Evolutionary conservation across 768 basidiomycete genomes (phyloP).

Genomic region (Tylopilus cervinicoccineus): DNA sequence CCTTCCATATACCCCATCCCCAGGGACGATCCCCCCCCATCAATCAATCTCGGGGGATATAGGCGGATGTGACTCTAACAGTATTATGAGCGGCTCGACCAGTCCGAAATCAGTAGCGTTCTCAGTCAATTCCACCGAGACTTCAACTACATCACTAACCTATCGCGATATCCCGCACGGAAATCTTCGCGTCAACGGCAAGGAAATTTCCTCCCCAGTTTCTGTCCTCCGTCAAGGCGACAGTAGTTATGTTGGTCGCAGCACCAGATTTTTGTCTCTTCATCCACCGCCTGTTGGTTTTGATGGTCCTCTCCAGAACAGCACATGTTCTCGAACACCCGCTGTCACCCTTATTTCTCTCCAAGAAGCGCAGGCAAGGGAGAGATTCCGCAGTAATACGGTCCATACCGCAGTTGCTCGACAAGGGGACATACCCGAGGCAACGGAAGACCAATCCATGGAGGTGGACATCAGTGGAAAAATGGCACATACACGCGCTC

Average conservation of each 20-base stretch:
- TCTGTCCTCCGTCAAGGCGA: slow-evolving; percentile 32
- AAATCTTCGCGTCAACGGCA: slow-evolving; percentile 37
- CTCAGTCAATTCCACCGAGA: slow-evolving; percentile 35
- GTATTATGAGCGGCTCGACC: slow-evolving; percentile 46
- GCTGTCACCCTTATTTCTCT: slow-evolving; percentile 68
- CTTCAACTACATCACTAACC: slow-evolving; percentile 25
- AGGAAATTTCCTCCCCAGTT: slow-evolving; percentile 56
- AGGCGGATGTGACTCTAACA: slow-evolving; percentile 46
- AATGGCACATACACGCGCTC: slow-evolving; percentile 39
- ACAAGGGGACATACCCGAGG: slow-evolving; percentile 22
- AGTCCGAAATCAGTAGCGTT: slow-evolving; percentile 36
- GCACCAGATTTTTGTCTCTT: slow-evolving; percentile 28
- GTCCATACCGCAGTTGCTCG: slow-evolving; percentile 28
- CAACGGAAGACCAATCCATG: slow-evolving; percentile 14
- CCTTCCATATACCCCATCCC: slow-evolving; percentile 32
- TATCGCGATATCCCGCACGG: slow-evolving; percentile 17
- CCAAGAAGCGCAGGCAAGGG: slow-evolving; percentile 70
- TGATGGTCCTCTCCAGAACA: slow-evolving; percentile 47
- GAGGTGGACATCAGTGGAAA: slow-evolving; percentile 24
- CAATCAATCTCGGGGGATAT: slow-evolving; percentile 32
- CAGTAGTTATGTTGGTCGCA: slow-evolving; percentile 27
- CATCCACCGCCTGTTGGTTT: slow-evolving; percentile 32
- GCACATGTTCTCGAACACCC: slow-evolving; percentile 39
- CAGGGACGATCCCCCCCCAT: slow-evolving; percentile 25
- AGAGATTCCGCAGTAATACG: slow-evolving; percentile 55